phyloP scores from a whole-genome alignment of 495 filamentous ascomycete species.

The Hypoxylon perforatum region DNA sequence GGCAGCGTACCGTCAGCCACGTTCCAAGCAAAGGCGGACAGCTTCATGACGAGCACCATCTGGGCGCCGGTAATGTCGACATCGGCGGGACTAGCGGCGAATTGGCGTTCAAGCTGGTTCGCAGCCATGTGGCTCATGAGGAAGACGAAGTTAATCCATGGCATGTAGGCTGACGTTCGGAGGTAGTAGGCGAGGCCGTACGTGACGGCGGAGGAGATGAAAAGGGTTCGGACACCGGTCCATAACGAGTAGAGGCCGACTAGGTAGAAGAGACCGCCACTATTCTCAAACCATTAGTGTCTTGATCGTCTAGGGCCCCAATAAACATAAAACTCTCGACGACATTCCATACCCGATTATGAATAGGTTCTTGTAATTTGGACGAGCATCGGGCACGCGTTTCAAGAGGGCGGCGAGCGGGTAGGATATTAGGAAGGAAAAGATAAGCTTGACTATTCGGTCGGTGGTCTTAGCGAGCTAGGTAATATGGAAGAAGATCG shows the following conservation, averaged over 20 bases:
- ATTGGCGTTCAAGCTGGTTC: slow-evolving; percentile 86
- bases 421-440: slow-evolving; percentile 91
- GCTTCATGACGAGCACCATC: slow-evolving; percentile 99
- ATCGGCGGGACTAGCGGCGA: slow-evolving; percentile 67
- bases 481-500: slow-evolving; percentile 15
- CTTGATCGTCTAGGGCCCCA: neutral
- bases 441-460: slow-evolving; percentile 85
- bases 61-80: slow-evolving; percentile 96
- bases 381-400: slow-evolving; percentile 85
- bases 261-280: slow-evolving; percentile 79
- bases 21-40: slow-evolving; percentile 98
- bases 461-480: slow-evolving; percentile 22
- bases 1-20: slow-evolving; percentile 88
- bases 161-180: slow-evolving; percentile 90
- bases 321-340: neutral
- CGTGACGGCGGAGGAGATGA: slow-evolving; percentile 79
- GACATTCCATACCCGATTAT: slow-evolving; percentile 70
- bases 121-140: slow-evolving; percentile 95
- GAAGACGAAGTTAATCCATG: slow-evolving; percentile 95
- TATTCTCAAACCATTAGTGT: slow-evolving; percentile 31
- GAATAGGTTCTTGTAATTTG: slow-evolving; percentile 90
- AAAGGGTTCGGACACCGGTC: slow-evolving; percentile 81
- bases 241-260: slow-evolving; percentile 96
- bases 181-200: slow-evolving; percentile 88
- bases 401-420: slow-evolving; percentile 91